phyloP scores from a whole-genome alignment of 2,329 filamentous ascomycete genomes.

The Penicillium sp. region DNA sequence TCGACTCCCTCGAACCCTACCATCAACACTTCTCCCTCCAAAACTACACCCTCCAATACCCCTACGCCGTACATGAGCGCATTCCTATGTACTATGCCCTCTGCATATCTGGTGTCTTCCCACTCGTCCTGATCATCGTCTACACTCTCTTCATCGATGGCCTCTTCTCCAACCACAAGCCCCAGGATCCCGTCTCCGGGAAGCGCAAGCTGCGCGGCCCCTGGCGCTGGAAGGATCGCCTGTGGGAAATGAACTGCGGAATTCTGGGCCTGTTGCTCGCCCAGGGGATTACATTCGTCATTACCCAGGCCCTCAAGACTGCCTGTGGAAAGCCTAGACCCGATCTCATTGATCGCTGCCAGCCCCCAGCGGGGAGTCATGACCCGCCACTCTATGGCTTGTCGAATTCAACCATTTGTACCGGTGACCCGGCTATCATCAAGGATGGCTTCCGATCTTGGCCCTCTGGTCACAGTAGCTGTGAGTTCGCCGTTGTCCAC shows the following conservation, averaged over 20 bases:
- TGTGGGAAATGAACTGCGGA: constrained; percentile 68
- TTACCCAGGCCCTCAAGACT: constrained; percentile 63
- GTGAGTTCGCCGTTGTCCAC: constrained; percentile 38
- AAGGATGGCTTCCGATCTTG: constrained; percentile 65
- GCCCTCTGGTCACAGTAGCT: constrained; percentile 61
- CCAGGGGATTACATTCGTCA: constrained; percentile 60
- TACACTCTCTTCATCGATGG: constrained; percentile 64
- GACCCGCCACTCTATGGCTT: constrained; percentile 48
- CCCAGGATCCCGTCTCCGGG: constrained; percentile 37
- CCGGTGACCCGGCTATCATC: constrained; percentile 53
- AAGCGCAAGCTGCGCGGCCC: constrained; percentile 48
- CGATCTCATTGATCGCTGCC: constrained; percentile 62
- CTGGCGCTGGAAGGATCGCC: constrained; percentile 58
- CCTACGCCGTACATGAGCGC: constrained; percentile 60
- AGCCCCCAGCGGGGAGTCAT: constrained; percentile 39
- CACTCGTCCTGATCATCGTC: constrained; percentile 56
- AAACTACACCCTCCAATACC: constrained; percentile 63
- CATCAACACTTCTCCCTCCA: constrained; percentile 62
- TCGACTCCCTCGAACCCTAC: constrained; percentile 59
- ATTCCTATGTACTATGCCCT: constrained; percentile 56
- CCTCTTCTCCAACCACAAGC: constrained; percentile 57
- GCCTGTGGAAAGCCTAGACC: constrained; percentile 63
- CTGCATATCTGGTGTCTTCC: constrained; percentile 54
- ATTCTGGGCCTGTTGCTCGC: constrained; percentile 60
- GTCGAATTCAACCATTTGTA: constrained; percentile 56